Base-by-base conservation (phyloP, 805 yeast species). In the Myxozyma melibiosi region DNA sequence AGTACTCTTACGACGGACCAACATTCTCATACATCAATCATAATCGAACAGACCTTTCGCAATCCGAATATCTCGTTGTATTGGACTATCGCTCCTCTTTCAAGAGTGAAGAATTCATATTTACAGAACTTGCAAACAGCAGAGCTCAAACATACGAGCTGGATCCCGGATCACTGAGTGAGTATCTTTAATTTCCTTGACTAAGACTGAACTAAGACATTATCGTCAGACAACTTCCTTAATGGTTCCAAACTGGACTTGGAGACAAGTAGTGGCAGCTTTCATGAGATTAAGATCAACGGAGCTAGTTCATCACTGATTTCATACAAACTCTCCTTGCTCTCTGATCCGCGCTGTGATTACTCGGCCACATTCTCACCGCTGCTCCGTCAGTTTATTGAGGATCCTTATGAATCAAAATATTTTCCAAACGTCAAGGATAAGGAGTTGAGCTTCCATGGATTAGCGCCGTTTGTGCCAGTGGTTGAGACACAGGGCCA, bases 381-480 rank as follows among this genome's bases (percentile, higher is more conserved):
- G 0, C 76, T 90, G 35, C 70, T 87, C 2, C 78, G 90, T 55
- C 96, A 90, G 70, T 80, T 80, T 73, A 74, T 82, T 3, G 73
- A 76, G 9, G 84, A 82, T 34, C 87, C 88, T 0, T 78, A 74
- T 64, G 97, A 91, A 68, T 79, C 89, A 0, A 90, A 89, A 71
- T 91, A 92, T 90, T 87, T 84, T 65, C 71, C 86, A 7, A 78
- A 84, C 53, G 58, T 50, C 9, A n/a, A 31, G 8, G 68, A 74
- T 3, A 69, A 74, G 56, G 74, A 66, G 57, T 69, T 76, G 37
- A 73, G 73, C 49, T 71, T 76, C 37, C 92, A 88, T 67, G 86
- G 88, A 28, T 77, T 82, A 24, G 84, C 94, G 0, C 92, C 91
- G 1, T 86, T 73, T 66, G 79, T 84, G 1, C 90, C 94, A 9